Conservation (phyloP, 768 basidiomycete species). For the Lactarius indigo region DNA sequence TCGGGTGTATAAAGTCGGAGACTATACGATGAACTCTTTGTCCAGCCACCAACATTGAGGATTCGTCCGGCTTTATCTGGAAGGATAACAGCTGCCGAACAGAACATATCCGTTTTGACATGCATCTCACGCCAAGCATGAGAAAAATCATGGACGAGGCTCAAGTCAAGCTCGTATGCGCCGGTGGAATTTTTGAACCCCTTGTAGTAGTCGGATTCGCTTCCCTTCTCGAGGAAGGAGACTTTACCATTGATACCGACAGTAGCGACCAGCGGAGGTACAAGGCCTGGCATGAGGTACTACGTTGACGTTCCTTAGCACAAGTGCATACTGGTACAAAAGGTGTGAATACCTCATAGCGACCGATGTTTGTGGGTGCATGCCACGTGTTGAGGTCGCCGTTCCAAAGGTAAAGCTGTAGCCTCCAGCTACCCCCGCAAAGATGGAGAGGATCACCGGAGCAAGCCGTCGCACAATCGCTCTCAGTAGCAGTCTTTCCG, state of each 20-base stretch:
- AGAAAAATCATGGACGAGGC: conserved; percentile 42
- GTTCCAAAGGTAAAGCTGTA: not conserved
- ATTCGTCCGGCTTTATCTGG: conserved; percentile 69
- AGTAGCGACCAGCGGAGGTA: conserved; percentile 71
- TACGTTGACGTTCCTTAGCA: conserved; percentile 20
- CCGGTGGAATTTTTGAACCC: conserved; percentile 67
- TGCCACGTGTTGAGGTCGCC: not conserved
- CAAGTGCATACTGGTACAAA: not conserved
- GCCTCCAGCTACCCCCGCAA: conserved; percentile 50
- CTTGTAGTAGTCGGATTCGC: conserved; percentile 50
- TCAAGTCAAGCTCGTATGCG: conserved; percentile 73
- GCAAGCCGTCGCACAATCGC: conserved; percentile 50
- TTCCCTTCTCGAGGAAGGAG: conserved; percentile 61
- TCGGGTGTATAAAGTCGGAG: conserved; percentile 73
- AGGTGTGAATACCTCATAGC: not conserved
- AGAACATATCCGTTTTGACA: conserved; percentile 75
- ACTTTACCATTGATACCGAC: conserved; percentile 81
- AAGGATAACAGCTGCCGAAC: conserved; percentile 66
- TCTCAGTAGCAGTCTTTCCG: conserved; percentile 35
- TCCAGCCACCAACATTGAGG: conserved; percentile 70
- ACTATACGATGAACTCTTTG: conserved; percentile 63
- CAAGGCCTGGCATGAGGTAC: conserved; percentile 54
- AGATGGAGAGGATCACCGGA: conserved; percentile 68
- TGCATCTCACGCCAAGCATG: conserved; percentile 75
- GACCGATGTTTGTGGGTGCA: not conserved